Percentiles rank a stretch among this genome's conserved stretches.
Conservation (phyloP, 2,329 filamentous ascomycete genomes). For the Emergomyces pasteurianus region DNA sequence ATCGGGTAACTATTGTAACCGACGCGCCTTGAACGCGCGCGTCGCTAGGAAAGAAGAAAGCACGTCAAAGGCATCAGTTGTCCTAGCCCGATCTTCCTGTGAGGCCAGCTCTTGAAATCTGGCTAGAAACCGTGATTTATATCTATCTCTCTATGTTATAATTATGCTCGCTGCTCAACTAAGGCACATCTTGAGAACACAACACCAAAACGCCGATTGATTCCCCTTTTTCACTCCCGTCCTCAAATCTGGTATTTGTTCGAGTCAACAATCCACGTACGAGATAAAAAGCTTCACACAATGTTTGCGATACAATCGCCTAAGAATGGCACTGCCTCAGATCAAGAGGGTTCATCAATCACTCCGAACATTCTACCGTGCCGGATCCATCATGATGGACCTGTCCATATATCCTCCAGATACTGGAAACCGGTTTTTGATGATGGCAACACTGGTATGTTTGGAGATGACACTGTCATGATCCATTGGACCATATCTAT, state of each 20-base stretch:
- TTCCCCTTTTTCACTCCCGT: background rate
- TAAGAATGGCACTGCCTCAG: background rate
- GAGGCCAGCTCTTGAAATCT: background rate
- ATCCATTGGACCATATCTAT: background rate
- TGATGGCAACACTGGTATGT: slow-evolving; percentile 25
- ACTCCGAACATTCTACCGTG: slow-evolving; percentile 68
- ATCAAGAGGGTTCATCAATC: slow-evolving; percentile 9
- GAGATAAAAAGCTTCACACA: background rate
- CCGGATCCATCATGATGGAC: slow-evolving; percentile 65
- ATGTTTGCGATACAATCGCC: background rate
- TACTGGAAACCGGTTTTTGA: slow-evolving; percentile 57
- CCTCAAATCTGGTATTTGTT: background rate
- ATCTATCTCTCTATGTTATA: background rate
- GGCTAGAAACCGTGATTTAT: background rate
- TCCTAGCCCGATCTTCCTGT: too few relatives aligned
- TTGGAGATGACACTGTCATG: background rate
- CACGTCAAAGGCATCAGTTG: too few relatives aligned
- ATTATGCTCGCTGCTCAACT: background rate
- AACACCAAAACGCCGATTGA: background rate
- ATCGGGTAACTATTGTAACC: too few relatives aligned
- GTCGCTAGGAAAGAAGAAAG: background rate
- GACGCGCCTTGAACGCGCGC: background rate
- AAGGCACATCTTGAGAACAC: background rate
- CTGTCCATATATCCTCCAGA: slow-evolving; percentile 48
- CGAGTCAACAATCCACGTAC: background rate